Percentiles rank a stretch among this genome's conserved stretches.
Evolutionary conservation across 495 filamentous ascomycete genomes (phyloP).

Genomic region (Hypoxylon lenormandii): DNA sequence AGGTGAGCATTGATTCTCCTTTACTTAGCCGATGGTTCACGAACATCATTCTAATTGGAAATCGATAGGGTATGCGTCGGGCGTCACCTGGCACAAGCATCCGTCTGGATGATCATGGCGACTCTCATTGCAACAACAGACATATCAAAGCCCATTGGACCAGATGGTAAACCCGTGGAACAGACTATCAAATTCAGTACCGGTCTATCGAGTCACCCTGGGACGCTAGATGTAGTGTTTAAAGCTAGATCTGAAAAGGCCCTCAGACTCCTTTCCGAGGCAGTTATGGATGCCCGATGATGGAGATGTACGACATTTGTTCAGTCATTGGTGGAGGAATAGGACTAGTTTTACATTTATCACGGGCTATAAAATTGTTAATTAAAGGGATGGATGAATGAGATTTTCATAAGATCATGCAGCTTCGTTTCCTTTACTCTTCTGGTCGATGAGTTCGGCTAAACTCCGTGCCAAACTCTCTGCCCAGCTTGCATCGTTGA

Average conservation of each 20-base stretch:
- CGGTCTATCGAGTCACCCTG: conserved; percentile 43
- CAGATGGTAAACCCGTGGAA: conserved; percentile 36
- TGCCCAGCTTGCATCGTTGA: conserved; percentile 59
- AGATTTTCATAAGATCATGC: not conserved
- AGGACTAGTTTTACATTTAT: not conserved
- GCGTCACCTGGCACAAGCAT: conserved; percentile 44
- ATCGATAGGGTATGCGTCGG: conserved; percentile 39
- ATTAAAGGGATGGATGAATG: not conserved
- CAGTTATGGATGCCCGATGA: conserved; percentile 30
- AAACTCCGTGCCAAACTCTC: conserved; percentile 50
- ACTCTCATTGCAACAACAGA: conserved; percentile 44
- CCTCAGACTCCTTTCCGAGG: conserved; percentile 25
- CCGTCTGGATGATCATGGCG: conserved; percentile 47
- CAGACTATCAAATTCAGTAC: conserved; percentile 45
- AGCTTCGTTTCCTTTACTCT: conserved; percentile 1
- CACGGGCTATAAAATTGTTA: not conserved
- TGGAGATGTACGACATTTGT: not conserved
- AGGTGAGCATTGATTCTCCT: conserved; percentile 17
- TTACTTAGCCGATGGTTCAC: too few relatives aligned
- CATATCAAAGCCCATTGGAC: conserved; percentile 42
- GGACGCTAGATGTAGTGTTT: conserved; percentile 43
- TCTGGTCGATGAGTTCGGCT: conserved; percentile 29
- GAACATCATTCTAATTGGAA: too few relatives aligned
- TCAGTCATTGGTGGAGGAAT: not conserved
- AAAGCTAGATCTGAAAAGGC: conserved; percentile 40